Percentiles rank a stretch among this genome's conserved stretches.
These are phyloP conservation scores for Candolleomyces efflorescens DNA, from an alignment of 768 basidiomycete genomes.

Conservation along the genomic window DNA sequence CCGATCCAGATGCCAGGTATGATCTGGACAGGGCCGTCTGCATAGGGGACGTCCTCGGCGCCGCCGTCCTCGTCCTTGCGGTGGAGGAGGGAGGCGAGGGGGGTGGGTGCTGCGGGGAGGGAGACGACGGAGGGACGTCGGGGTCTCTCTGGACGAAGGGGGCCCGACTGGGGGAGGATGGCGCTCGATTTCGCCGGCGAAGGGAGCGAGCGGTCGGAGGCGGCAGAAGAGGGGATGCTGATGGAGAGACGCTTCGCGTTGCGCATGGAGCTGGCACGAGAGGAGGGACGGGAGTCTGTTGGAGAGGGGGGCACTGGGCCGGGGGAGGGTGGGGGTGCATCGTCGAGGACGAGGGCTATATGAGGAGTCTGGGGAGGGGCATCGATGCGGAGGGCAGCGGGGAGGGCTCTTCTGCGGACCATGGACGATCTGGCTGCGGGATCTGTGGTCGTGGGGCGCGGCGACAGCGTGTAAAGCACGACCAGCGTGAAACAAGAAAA, in stretches of 20 bases:
- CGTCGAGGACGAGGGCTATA: conserved; percentile 38
- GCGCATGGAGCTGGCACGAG: conserved; percentile 26
- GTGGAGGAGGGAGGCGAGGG: conserved; percentile 41
- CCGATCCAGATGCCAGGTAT: conserved; percentile 87
- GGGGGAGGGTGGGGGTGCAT: conserved; percentile 35
- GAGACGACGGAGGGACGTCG: conserved; percentile 73
- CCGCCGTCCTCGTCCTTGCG: conserved; percentile 60
- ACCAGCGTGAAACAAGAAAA: conserved; percentile 38
- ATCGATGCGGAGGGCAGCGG: conserved; percentile 56
- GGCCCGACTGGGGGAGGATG: conserved; percentile 23
- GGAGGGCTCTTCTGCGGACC: conserved; percentile 48
- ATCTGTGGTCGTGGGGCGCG: not conserved
- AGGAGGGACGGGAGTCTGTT: conserved; percentile 42
- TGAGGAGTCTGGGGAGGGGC: conserved; percentile 45
- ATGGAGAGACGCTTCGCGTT: conserved; percentile 80
- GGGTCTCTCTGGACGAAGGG: conserved; percentile 31
- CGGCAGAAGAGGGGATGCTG: conserved; percentile 56
- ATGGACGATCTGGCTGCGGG: conserved; percentile 14
- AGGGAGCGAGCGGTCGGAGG: conserved; percentile 50
- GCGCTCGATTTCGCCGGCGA: conserved; percentile 31
- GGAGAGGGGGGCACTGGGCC: conserved; percentile 51
- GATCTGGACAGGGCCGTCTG: conserved; percentile 78
- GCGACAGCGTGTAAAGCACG: conserved; percentile 22
- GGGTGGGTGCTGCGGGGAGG: conserved; percentile 50
- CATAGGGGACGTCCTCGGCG: conserved; percentile 64